Conservation (phyloP, 2,329 filamentous ascomycete genomes). For the Cladosporium cucumerinum region DNA sequence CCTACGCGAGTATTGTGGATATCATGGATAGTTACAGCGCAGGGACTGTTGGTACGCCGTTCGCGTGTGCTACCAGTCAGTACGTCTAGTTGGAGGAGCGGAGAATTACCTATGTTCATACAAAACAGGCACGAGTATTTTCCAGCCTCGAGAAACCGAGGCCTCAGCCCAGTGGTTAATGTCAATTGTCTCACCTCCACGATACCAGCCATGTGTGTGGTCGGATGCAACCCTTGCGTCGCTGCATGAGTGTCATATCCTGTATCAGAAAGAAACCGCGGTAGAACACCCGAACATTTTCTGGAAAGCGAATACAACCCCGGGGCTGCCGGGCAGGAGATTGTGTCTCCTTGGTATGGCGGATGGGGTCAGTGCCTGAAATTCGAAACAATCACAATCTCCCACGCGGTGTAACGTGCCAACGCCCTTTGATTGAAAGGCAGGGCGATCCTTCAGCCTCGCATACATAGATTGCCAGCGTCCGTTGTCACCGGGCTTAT, state of each 20-base stretch:
- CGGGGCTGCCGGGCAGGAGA: not conserved
- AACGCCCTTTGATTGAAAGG: not conserved
- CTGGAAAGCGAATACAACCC: not conserved
- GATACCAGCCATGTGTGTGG: not conserved
- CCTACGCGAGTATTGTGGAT: conserved; percentile 68
- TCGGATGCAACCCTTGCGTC: not conserved
- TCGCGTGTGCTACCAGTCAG: conserved; percentile 59
- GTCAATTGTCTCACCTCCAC: not conserved
- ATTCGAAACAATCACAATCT: conserved; percentile 2
- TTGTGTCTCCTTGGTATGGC: not conserved
- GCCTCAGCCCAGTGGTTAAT: not conserved
- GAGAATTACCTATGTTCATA: not conserved
- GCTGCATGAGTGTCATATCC: not conserved
- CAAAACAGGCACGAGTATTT: not conserved
- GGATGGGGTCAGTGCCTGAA: not conserved
- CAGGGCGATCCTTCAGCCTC: not conserved
- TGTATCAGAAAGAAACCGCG: not conserved
- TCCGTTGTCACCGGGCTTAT: not conserved
- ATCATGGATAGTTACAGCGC: conserved; percentile 70
- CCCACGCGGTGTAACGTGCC: not conserved
- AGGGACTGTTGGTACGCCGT: conserved; percentile 65
- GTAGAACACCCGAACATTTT: not conserved
- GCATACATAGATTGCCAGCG: not conserved
- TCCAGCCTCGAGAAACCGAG: not conserved
- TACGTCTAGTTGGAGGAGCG: not conserved